Evolutionary conservation across 495 filamentous ascomycete genomes (phyloP).

Genomic region (Trichocladium uniseriatum): DNA sequence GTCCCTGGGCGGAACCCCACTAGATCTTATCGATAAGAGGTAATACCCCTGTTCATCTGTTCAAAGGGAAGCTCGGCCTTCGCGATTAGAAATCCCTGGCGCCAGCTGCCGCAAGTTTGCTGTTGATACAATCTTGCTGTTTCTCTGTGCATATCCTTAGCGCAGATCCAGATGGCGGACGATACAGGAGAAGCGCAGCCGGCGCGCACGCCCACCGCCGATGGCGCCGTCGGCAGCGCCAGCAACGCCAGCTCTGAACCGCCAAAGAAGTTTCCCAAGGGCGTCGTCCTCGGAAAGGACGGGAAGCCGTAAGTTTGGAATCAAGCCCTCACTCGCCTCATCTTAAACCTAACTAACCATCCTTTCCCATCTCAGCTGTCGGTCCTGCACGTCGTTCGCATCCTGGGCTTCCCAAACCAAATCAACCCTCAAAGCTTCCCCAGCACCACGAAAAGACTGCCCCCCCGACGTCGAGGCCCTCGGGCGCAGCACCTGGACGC

Average conservation of each 20-base stretch:
- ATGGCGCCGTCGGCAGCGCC: neutral
- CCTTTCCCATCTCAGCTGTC: conserved; percentile 53
- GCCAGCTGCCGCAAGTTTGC: neutral
- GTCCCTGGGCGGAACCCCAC: no score
- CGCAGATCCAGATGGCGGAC: conserved; percentile 22
- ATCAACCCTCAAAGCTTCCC: conserved; percentile 44
- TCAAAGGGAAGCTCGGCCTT: no score
- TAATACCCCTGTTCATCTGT: neutral
- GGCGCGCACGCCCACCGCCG: neutral
- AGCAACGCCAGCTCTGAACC: conserved; percentile 16
- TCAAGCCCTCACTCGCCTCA: no score
- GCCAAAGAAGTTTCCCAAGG: conserved; percentile 53
- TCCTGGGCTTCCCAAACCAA: conserved; percentile 52
- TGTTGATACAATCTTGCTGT: no score
- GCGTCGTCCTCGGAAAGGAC: conserved; percentile 79
- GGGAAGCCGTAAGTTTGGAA: conserved; percentile 77
- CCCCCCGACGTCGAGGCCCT: conserved; percentile 77
- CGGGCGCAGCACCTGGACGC: conserved; percentile 82
- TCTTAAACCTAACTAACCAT: no score
- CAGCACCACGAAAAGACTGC: conserved; percentile 44
- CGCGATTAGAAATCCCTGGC: neutral
- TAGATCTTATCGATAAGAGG: conserved; percentile 4
- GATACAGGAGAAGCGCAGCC: conserved; percentile 24
- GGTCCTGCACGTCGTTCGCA: conserved; percentile 74
- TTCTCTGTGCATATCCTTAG: neutral